These are phyloP conservation scores for Takashimella tepidaria DNA, from an alignment of 1,284 basidiomycete genomes.

Conservation along the genomic window DNA sequence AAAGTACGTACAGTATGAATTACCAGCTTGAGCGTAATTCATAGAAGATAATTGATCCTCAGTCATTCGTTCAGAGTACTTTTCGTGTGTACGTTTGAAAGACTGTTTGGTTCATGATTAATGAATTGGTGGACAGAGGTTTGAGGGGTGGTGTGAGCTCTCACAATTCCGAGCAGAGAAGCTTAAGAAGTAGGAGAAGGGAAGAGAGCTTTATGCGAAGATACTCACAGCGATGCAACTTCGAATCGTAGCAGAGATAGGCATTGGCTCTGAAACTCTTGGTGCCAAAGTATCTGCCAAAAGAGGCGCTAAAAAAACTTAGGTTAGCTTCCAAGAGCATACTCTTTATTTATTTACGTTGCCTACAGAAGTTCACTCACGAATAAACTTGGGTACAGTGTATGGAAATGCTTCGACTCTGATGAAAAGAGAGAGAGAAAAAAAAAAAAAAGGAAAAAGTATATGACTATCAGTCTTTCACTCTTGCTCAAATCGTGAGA, in stretches of 20 bases:
- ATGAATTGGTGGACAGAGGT: too few relatives aligned
- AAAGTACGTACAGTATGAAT: constrained; percentile 79
- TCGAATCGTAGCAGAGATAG: constrained; percentile 84
- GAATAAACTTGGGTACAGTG: constrained; percentile 62
- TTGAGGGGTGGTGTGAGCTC: too few relatives aligned
- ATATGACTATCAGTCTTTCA: too few relatives aligned
- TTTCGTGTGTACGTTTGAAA: constrained; percentile 48
- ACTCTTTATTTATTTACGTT: too few relatives aligned
- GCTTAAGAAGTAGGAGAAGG: too few relatives aligned
- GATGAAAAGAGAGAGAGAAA: constrained; percentile 2
- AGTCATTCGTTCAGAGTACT: constrained; percentile 79
- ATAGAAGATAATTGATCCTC: constrained; percentile 84
- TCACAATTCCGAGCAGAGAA: too few relatives aligned
- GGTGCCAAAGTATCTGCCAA: constrained; percentile 43
- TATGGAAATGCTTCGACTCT: constrained; percentile 57
- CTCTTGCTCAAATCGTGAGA: too few relatives aligned
- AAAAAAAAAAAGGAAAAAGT: background rate
- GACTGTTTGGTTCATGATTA: too few relatives aligned
- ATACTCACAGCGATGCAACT: constrained; percentile 64
- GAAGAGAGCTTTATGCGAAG: too few relatives aligned
- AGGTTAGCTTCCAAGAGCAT: constrained; percentile 61
- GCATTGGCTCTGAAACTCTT: constrained; percentile 84
- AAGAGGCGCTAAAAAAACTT: constrained; percentile 25
- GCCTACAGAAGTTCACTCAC: too few relatives aligned
- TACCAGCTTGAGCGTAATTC: constrained; percentile 82